Conservation (phyloP, 371 early-diverging fungal genomes). For the Mortierella sp. region DNA sequence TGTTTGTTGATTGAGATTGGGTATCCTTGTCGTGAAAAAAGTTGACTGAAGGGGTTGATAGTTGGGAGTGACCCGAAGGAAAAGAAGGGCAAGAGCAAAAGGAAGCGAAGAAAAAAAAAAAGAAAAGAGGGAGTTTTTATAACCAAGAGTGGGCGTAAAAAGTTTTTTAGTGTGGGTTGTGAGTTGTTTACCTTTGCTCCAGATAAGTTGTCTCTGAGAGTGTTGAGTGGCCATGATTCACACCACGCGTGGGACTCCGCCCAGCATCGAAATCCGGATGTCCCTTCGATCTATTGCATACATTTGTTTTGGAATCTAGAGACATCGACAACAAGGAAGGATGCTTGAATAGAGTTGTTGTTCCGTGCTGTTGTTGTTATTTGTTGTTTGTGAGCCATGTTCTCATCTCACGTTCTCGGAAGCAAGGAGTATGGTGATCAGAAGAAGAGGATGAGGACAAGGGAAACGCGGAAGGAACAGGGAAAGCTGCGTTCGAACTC, state of each 20-base stretch:
- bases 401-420: neutral
- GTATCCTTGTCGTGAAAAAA: neutral
- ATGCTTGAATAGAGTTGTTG: neutral
- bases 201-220: neutral
- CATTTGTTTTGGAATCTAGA: neutral
- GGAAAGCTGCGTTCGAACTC: conserved; percentile 4
- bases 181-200: neutral
- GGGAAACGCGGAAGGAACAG: neutral
- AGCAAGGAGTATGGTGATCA: too few relatives aligned
- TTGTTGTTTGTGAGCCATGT: neutral
- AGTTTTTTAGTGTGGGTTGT: conserved; percentile 5
- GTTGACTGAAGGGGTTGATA: neutral
- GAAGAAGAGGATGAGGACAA: neutral
- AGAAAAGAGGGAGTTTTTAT: neutral
- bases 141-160: neutral
- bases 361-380: neutral
- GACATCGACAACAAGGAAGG: neutral
- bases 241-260: conserved; percentile 1
- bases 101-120: neutral
- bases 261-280: neutral
- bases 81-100: conserved; percentile 3
- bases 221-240: conserved; percentile 16
- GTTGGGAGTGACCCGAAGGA: neutral
- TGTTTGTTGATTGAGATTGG: neutral
- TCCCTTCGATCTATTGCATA: neutral